Base-by-base conservation (phyloP, 164 flowering plant species). In the Magnolia officinalis region DNA sequence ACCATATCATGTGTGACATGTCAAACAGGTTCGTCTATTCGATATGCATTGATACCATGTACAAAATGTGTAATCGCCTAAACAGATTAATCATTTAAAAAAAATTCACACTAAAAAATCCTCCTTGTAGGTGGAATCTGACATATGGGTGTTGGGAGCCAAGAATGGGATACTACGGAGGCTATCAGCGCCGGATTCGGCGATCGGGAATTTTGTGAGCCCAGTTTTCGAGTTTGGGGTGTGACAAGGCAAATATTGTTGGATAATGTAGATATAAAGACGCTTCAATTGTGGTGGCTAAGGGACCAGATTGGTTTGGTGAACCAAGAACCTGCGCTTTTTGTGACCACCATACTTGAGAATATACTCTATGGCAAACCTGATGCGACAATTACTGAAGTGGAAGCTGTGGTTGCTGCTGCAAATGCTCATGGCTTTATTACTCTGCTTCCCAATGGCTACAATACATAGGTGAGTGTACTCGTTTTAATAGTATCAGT, bases 291-390 rank as follows among this genome's bases (percentile, higher is more conserved):
- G 78, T 85, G 79, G 74, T 96, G 98, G 98, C 74, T 96, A 68
- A 84, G 99, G 1, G 91, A 90, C 82, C 99, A 96, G 78, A 92
- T 96, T 73, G 97, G 99, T 67, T 86, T 96, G 73, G 99, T 96
- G 77, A 96, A 90, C 80, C 99, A 96, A 83, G 99, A 96, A 75
- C 99, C 99, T 13, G 98, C 98, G 1, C 92, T 96, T 19, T 96
- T 96, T 84, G 97, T 98, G 0, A 96, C 97, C 63, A 91, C 97
- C 72, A 94, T 96, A 67, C 89, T 90, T 67, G 97, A 92, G 73
- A 96, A 96, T 81, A 91, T 96, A 74, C 91, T 92, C 68, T 90
- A 94, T 79, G 99, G 97, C 66, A 96, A 92, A 82, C 92, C 95
- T 51, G 97, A 91, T 82, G 99, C 97, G 3, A 86, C 93, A 23